Conservation (phyloP, 108 stramenopile genomes). For the Bacterosira constricta region DNA sequence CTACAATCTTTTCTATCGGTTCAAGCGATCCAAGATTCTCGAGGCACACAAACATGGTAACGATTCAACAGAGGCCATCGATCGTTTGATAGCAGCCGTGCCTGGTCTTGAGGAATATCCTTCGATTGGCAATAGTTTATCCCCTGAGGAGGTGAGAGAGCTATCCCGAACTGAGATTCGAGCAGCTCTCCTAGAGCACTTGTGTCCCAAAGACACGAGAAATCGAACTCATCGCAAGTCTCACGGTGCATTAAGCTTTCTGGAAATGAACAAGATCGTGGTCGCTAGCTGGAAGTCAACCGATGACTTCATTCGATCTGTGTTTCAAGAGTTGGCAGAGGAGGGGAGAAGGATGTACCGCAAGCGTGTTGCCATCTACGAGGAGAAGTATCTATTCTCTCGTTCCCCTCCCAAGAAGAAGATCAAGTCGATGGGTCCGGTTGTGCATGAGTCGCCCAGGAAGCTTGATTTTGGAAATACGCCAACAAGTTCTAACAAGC, state of each 20-base stretch:
- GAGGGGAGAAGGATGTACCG: conserved; percentile 7
- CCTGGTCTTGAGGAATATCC: conserved; percentile 20
- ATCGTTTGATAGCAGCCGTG: neutral
- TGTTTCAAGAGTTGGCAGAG: conserved; percentile 17
- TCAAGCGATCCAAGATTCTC: conserved; percentile 9
- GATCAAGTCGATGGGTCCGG: no score
- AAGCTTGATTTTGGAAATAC: no score
- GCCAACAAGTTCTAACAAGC: no score
- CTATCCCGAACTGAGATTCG: no score
- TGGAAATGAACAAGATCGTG: conserved; percentile 8
- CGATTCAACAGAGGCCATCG: neutral
- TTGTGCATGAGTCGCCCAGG: no score
- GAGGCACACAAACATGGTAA: neutral
- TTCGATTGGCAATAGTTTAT: no score
- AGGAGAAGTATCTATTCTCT: no score
- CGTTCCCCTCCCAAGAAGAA: no score
- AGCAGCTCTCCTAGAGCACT: neutral
- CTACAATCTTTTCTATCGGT: conserved; percentile 26
- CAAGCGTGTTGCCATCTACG: neutral
- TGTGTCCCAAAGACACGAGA: conserved; percentile 4
- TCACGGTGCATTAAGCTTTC: conserved; percentile 4
- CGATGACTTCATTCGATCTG: neutral
- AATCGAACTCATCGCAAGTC: conserved; percentile 9
- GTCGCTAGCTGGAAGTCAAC: neutral
- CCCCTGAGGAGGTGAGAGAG: neutral